phyloP scores from a whole-genome alignment of 2,329 filamentous ascomycete genomes.

The Fusarium verticillioides region DNA sequence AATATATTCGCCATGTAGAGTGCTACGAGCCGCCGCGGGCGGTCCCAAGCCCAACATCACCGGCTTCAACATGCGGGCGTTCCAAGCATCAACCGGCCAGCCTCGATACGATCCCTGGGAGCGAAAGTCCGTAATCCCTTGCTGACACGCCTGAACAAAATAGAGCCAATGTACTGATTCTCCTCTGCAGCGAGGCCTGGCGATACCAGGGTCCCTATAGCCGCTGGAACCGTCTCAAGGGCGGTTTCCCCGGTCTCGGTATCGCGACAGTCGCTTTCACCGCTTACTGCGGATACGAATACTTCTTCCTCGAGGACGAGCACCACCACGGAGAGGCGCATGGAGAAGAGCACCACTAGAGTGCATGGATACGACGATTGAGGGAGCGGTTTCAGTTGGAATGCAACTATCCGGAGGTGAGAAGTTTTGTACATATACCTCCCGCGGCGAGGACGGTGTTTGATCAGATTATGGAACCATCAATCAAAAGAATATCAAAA shows the following conservation, averaged over 20 bases:
- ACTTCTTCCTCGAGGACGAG: slow-evolving; percentile 83
- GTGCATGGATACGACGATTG: slow-evolving; percentile 18
- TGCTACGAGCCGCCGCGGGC: slow-evolving; percentile 63
- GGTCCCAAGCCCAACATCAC: slow-evolving; percentile 79
- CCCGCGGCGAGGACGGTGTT: slow-evolving; percentile 27
- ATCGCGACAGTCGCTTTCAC: slow-evolving; percentile 93
- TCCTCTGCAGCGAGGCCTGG: slow-evolving; percentile 82
- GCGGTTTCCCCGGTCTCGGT: slow-evolving; percentile 87
- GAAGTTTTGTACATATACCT: slow-evolving; percentile 44
- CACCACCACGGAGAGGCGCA: slow-evolving; percentile 68
- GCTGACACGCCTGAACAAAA: background rate
- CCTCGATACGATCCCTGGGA: slow-evolving; percentile 75
- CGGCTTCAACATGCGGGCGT: slow-evolving; percentile 88
- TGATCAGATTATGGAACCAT: slow-evolving; percentile 31
- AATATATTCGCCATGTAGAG: slow-evolving; percentile 44
- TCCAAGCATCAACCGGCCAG: slow-evolving; percentile 75
- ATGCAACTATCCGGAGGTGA: slow-evolving; percentile 19
- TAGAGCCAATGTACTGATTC: slow-evolving; percentile 13
- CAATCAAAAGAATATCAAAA: slow-evolving; percentile 34
- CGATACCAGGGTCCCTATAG: slow-evolving; percentile 90
- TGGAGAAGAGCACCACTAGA: slow-evolving; percentile 67
- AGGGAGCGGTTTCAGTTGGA: slow-evolving; percentile 16
- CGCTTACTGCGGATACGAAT: slow-evolving; percentile 89
- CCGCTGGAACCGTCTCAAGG: slow-evolving; percentile 88
- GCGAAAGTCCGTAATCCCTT: slow-evolving; percentile 62